A percentile compares a stretch with the other conserved stretches of the same genome.
phyloP scores from a whole-genome alignment of 371 early-diverging fungal species.

The Mucor mucedo region DNA sequence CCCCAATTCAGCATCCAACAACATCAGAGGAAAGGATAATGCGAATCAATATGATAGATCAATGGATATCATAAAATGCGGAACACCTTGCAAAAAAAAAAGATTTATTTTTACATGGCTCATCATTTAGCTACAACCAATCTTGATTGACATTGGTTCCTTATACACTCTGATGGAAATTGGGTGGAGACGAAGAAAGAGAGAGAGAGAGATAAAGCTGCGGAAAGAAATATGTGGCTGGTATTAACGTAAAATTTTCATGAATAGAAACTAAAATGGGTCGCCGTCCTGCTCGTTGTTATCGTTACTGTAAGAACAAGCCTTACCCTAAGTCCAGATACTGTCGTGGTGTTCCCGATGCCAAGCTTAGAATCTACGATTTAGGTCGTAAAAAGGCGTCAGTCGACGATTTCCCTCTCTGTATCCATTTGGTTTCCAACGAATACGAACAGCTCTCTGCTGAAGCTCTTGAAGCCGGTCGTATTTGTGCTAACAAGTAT shows the following conservation, averaged over 20 bases:
- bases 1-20: background rate
- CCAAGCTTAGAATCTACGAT: conserved; percentile 99
- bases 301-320: conserved; percentile 99
- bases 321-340: conserved; percentile 99
- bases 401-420: conserved; percentile 98
- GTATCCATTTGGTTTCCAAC: conserved; percentile 98
- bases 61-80: background rate
- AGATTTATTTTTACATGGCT: too few species aligned
- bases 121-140: too few species aligned
- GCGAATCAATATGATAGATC: background rate
- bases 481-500: conserved; percentile 99
- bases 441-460: conserved; percentile 99
- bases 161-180: too few species aligned
- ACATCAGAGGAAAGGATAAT: background rate
- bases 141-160: too few species aligned
- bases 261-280: conserved; percentile 71
- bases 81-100: too few species aligned
- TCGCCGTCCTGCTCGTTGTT: conserved; percentile 99
- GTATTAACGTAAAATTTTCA: too few species aligned
- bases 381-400: conserved; percentile 99
- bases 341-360: conserved; percentile 99
- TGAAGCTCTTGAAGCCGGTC: conserved; percentile 99
- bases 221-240: too few species aligned
- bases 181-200: too few species aligned
- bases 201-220: too few species aligned